Evolutionary conservation across 768 basidiomycete genomes (phyloP), one percentile per base, ranked within the genome.

Genomic region (Filobasidium wieringae): DNA sequence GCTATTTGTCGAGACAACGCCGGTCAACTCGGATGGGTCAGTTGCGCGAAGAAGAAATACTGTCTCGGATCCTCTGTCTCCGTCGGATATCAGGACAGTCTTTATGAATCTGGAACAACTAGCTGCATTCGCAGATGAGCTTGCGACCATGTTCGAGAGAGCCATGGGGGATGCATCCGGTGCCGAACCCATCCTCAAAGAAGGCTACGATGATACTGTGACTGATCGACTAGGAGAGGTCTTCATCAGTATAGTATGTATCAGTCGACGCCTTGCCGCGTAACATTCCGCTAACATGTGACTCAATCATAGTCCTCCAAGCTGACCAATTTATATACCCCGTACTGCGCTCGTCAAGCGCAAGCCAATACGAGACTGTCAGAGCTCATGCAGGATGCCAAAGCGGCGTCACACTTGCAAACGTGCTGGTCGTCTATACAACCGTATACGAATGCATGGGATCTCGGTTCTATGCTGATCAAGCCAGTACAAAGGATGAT

Each of bases 381-480:
- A 12, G 70, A 74, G 43, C 60, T 75, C 5, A 64, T 68, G 55
- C 32, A 59, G 9, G 69, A 73, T 51, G 58, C 63, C 12, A 58
- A 47, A 8, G 67, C 70, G 30, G 50, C 64, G 8, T 47, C 63
- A 7, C 66, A 66, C 56, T 63, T 75, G n/a, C 58, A 67, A n/a
- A 69, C 73, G 14, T 69, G 68, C 53, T 75, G 74, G 74, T 26
- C 56, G 7, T 55, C 62, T n/a, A 64, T 71, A 50, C 70, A 74
- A 60, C 61, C 68, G 4, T 66, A 66, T 52, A 75, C 74, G 4
- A 69, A 73, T 52, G 69, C 72, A 12, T 75, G 74, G 74, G 73
- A 75, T 55, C 71, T 75, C 31, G 71, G 67, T 11, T 74, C 72
- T 7, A 72, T 75, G 69, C 67, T 75, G 19, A 74, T 74, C 68